Conservation (phyloP, 2,329 filamentous ascomycete species). For the Microdochium paspali region DNA sequence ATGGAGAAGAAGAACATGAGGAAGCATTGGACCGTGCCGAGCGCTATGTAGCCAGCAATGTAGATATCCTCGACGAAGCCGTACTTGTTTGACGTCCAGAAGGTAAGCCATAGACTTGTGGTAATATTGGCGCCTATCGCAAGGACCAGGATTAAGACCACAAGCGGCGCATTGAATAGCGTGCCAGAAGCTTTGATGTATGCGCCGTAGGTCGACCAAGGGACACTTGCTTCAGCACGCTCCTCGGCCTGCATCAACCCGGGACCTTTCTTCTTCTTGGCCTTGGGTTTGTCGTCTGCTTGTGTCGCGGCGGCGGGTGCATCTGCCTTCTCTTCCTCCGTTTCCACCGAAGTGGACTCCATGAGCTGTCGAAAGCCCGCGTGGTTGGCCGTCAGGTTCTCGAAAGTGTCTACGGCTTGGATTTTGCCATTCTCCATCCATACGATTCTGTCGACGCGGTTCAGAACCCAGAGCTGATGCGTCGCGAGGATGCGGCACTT, state of each 20-base stretch:
- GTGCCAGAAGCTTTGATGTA: slow-evolving; percentile 71
- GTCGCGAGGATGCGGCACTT: slow-evolving; percentile 90
- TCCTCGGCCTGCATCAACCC: slow-evolving; percentile 62
- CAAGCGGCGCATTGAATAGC: slow-evolving; percentile 56
- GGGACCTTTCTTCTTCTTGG: slow-evolving; percentile 48
- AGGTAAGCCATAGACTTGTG: slow-evolving; percentile 88
- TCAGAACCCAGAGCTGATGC: slow-evolving; percentile 89
- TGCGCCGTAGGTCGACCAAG: slow-evolving; percentile 69
- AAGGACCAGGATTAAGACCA: slow-evolving; percentile 54
- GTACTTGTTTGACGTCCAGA: slow-evolving; percentile 80
- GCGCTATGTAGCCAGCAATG: slow-evolving; percentile 60
- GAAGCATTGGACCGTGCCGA: slow-evolving; percentile 62
- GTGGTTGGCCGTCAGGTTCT: slow-evolving; percentile 74
- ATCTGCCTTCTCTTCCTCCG: slow-evolving; percentile 46
- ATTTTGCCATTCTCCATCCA: slow-evolving; percentile 86
- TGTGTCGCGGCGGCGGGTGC: slow-evolving; percentile 37
- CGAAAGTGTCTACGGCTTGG: slow-evolving; percentile 79
- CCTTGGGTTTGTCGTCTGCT: slow-evolving; percentile 30
- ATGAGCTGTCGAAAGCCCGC: slow-evolving; percentile 74
- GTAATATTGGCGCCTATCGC: slow-evolving; percentile 79
- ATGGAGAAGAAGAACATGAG: slow-evolving; percentile 77
- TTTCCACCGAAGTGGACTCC: slow-evolving; percentile 71
- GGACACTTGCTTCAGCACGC: slow-evolving; percentile 65
- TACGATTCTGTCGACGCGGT: slow-evolving; percentile 81
- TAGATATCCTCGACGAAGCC: slow-evolving; percentile 58